Evolutionary conservation across 2,329 filamentous ascomycete genomes (phyloP).

Genomic region (Xylariaceae sp.): DNA sequence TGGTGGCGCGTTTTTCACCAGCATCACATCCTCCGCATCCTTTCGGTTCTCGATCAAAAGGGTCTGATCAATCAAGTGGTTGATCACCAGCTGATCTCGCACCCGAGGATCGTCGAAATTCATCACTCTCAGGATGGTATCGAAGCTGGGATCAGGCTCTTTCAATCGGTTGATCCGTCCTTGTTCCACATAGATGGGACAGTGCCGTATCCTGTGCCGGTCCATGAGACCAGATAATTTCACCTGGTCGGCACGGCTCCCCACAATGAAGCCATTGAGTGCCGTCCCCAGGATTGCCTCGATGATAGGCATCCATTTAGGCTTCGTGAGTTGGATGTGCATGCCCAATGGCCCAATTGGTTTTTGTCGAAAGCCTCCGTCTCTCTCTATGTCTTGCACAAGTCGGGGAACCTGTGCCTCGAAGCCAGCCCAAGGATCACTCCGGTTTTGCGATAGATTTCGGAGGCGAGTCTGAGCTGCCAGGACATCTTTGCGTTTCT

Average conservation of each 20-base stretch:
- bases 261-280: constrained; percentile 75
- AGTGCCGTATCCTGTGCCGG: constrained; percentile 37
- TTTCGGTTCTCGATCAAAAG: constrained; percentile 64
- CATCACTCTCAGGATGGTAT: constrained; percentile 74
- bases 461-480: constrained; percentile 43
- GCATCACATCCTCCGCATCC: constrained; percentile 64
- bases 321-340: constrained; percentile 67
- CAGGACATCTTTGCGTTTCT: constrained; percentile 47
- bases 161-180: constrained; percentile 45
- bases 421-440: constrained; percentile 57
- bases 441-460: constrained; percentile 47
- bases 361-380: constrained; percentile 58
- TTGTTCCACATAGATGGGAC: constrained; percentile 52
- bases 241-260: constrained; percentile 66
- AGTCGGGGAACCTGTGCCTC: constrained; percentile 55
- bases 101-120: constrained; percentile 76
- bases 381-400: constrained; percentile 60
- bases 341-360: constrained; percentile 81
- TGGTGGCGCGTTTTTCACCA: constrained; percentile 45
- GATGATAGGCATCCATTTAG: constrained; percentile 75
- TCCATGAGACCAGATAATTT: constrained; percentile 60
- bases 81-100: constrained; percentile 76
- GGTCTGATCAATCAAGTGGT: constrained; percentile 73
- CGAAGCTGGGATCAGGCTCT: constrained; percentile 65
- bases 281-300: constrained; percentile 66